Base-by-base conservation (phyloP, 441 rosid species). In the Populus tomentosa region DNA sequence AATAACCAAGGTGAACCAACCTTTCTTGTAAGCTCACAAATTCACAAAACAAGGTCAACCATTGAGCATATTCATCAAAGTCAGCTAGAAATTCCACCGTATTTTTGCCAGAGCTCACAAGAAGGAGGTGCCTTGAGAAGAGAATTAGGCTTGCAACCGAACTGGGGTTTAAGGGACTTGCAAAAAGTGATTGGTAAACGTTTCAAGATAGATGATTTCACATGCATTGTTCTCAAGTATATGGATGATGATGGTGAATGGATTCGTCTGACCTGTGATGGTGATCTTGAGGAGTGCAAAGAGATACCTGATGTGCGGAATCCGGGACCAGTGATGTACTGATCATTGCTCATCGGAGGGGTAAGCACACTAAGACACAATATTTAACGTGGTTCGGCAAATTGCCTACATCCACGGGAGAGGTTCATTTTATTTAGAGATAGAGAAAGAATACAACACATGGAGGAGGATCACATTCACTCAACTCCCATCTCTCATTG, bases 231-330 rank as follows among this genome's bases (percentile, higher is more conserved):
- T 80, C 90, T 92, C 79, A 93, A 93, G 84, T 93, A 93, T 82
- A 72, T 93, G 84, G 99, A 95, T 68, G 97, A 90, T 82, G 98
- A 95, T 79, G 36, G 64, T 4, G 99, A 95, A 64, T 95, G 97
- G 98, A 96, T 95, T 68, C 95, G 91, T 67, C 82, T 91, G 87
- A 92, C 97, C 21, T 93, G 99, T 74, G 97, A 95, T 79, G 92
- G 89, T 2, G 98, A 95, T 77, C 92, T 95, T 8, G 97, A 93
- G 87, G 98, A 95, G 83, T 95, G 99, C 71, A 85, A 87, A 38
- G 97, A 95, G 72, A 84, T 95, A 69, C 70, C 71, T n/a, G n/a
- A n/a, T n/a, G n/a, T n/a, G n/a, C n/a, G n/a, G n/a, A n/a, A n/a
- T n/a, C n/a, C n/a, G n/a, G n/a, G n/a, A n/a, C n/a, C n/a, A n/a